Base-by-base conservation (phyloP, 345 rosid species). In the Heritiera littoralis region DNA sequence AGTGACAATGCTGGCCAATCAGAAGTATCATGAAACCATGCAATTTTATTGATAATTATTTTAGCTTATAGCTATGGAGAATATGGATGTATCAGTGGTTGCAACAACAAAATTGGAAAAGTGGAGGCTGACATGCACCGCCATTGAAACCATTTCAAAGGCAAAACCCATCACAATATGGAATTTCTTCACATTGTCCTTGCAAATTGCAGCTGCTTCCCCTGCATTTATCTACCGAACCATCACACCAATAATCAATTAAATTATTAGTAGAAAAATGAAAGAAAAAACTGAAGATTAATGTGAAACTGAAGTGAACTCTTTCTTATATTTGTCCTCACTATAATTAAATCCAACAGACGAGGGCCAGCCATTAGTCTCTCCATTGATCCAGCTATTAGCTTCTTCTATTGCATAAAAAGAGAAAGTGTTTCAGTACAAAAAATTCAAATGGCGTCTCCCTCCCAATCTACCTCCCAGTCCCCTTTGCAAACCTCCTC, bases 91-190 rank as follows among this genome's bases (percentile, higher is more conserved):
- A 43, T 68, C 55, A 68, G 10, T 20, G 17, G 55, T 68, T 46
- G 55, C 73, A 68, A 12, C 73, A 68, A 46, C 73, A 68, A 68
- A 68, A 68, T 6, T 68, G 73, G 23, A n/a, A 45, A 46, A 46
- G 18, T 0, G 73, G 73, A 11, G 55, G 73, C 11, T 68, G 55
- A 68, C 73, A 68, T 5, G 73, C 35, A 2, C 73, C 73, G 1
- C 73, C 73, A 20, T 4, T 45, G 35, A 20, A 68, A 10, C 55
- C 73, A 1, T 5, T 10, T 11, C 38, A 20, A 68, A 18, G 18
- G 40, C 73, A 68, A 20, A 11, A 68, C 38, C 38, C 73, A 68
- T 68, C 55, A 46, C 73, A 68, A 23, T 68, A 55, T 10, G 5
- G 0, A 68, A 68, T 20, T 11, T 68, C 73, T 45, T 68, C 73